Conservation (phyloP, 2,329 filamentous ascomycete genomes). For the Fusarium piperis region DNA sequence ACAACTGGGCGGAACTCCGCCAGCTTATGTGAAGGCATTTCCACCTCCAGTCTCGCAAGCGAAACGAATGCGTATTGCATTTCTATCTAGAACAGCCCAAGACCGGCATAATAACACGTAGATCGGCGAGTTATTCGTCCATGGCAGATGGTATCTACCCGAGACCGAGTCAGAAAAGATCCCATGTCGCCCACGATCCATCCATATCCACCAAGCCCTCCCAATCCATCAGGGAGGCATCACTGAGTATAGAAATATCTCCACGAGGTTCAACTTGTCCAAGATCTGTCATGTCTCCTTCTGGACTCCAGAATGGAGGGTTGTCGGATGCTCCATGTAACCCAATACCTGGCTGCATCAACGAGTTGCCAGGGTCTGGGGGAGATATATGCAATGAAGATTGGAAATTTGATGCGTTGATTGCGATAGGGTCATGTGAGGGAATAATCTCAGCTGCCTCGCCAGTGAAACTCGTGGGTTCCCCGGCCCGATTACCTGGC, state of each 20-base stretch:
- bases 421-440: conserved; percentile 8
- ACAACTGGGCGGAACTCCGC: conserved; percentile 14
- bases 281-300: neutral
- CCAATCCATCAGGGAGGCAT: conserved; percentile 25
- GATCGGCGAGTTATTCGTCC: neutral
- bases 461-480: neutral
- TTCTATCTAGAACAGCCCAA: neutral
- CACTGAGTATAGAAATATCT: neutral
- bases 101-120: neutral
- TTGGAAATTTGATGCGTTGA: conserved; percentile 13
- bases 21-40: neutral
- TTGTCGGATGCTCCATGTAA: conserved; percentile 10
- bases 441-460: neutral
- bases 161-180: conserved; percentile 19
- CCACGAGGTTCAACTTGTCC: neutral
- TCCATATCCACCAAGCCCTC: conserved; percentile 28
- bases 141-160: neutral
- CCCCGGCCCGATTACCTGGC: neutral
- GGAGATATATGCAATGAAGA: conserved; percentile 7
- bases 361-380: neutral
- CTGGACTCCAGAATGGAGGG: conserved; percentile 13
- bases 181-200: conserved; percentile 26
- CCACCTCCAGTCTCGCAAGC: neutral
- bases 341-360: conserved; percentile 2
- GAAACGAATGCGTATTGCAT: neutral